Base-by-base conservation (phyloP, 257 asterid genomes). In the Nicotiana attenuata region DNA sequence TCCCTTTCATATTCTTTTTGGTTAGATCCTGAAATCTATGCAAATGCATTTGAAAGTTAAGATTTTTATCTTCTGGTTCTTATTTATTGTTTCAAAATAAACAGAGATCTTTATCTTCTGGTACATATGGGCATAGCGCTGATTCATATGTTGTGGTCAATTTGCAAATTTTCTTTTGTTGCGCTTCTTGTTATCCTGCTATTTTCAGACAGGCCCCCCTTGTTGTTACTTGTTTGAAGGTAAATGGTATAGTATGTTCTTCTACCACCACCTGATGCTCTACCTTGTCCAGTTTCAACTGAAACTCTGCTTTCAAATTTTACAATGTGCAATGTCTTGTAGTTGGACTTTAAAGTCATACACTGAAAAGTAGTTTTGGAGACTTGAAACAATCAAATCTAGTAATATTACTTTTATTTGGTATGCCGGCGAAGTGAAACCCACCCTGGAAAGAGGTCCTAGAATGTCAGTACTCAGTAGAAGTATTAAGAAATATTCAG, bases 1-100 rank as follows among this genome's bases (percentile, higher is more conserved):
- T 29, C 47, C 47, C 47, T 16, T 65, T 31, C 75, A 3, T 22
- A 31, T 31, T 65, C 50, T 16, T 24, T 29, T 31, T 65, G 75
- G 24, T 65, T 31, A 65, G 75, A 65, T 65, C 75, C 50, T 31
- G 75, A 65, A 65, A 65, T 31, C 75, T 65, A 29, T 65, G 75
- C 50, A 31, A 16, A 16, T 31, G 26, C 50, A 65, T 29, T 65
- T 16, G 75, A 19, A 65, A 65, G 15, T n/a, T 31, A 6, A 31
- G 47, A 31, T 65, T 47, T 29, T 65, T 31, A 65, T 65, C 45
- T 65, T 65, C 24, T 16, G 75, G 24, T 53, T 53, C 53, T 67
- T 67, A 17, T 9, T 35, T 67, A 8, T 22, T 31, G 26, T 33
- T 33, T 4, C 10, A 22, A 19, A 22, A 14, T n/a, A 67, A 67